phyloP scores from a whole-genome alignment of 352 stramenopile species.

The Phytophthora pseudosyringae region DNA sequence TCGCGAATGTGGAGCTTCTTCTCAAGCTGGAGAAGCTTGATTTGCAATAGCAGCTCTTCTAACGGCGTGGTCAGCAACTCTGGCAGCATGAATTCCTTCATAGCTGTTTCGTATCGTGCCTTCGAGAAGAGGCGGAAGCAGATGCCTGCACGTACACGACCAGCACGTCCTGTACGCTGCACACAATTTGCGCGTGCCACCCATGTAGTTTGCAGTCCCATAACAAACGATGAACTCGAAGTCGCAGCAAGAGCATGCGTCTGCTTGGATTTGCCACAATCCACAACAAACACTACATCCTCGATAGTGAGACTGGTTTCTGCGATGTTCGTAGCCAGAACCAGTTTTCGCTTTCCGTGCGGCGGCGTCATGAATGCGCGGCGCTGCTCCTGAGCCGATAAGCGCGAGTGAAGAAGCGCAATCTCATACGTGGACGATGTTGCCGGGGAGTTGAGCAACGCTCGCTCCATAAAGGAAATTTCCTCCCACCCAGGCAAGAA shows the following conservation, averaged over 20 bases:
- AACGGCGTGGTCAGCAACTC: constrained; percentile 77
- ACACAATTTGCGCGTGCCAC: constrained; percentile 86
- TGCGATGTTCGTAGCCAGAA: constrained; percentile 96
- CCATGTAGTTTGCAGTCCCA: constrained; percentile 90
- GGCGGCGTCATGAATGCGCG: constrained; percentile 71
- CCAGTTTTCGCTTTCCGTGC: constrained; percentile 73
- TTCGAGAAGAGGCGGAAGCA: constrained; percentile 90
- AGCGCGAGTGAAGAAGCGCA: constrained; percentile 72
- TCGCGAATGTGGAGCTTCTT: constrained; percentile 75
- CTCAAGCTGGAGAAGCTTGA: constrained; percentile 79
- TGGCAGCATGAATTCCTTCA: constrained; percentile 82
- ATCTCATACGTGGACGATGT: constrained; percentile 68
- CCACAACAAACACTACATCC: constrained; percentile 92
- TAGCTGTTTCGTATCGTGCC: constrained; percentile 61
- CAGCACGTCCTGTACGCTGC: constrained; percentile 93
- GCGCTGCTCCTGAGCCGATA: constrained; percentile 76
- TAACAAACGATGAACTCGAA: constrained; percentile 86
- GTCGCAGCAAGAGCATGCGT: constrained; percentile 63
- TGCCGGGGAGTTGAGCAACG: constrained; percentile 59
- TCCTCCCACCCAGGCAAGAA: constrained; percentile 87
- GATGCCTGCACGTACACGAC: constrained; percentile 92
- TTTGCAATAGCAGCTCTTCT: constrained; percentile 77
- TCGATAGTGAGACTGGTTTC: constrained; percentile 98
- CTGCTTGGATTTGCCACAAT: constrained; percentile 88
- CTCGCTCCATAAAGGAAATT: constrained; percentile 79